Evolutionary conservation across 202 grass and related monocot species (phyloP), one percentile per base, ranked within the genome.

Genomic region (Setaria viridis): DNA sequence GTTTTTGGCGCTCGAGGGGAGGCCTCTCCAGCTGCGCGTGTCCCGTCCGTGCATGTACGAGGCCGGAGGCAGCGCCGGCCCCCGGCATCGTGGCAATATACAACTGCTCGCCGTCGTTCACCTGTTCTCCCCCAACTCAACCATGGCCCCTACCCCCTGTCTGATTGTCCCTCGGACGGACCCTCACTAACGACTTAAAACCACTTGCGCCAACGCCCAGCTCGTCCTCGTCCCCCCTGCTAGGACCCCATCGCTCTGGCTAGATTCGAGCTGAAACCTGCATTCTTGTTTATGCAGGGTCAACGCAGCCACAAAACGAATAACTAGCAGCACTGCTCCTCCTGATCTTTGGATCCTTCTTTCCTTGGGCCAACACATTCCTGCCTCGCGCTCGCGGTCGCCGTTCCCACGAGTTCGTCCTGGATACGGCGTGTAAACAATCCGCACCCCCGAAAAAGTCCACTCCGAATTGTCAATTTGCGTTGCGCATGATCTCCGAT

Each of bases 21-120:
- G 21, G 62, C 75, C 35, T 84, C 84, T 80, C 68, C 60, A 82
- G 78, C 88, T 50, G 66, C 79, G 73, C 72, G 50, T 67, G 72
- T 64, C 79, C 39, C 46, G 43, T 45, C 83, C 16, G 74, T 82
- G 84, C 75, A 87, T 87, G 75, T 48, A 90, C 79, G 13, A 19
- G 82, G 43, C 30, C 47, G 43, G 11, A 42, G n/a, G 16, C 76
- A 65, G 76, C 8, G 47, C 54, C 54, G 54, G 54, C 54, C 6
- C 7, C 79, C 55, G 62, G 66, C 88, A 78, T 57, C 72, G 87
- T 77, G 17, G 15, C 74, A 80, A 87, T 90, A 87, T 87, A 87
- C 74, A 74, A 87, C 37, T 53, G 39, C 74, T 69, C 58, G 9
- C 34, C 62, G 62, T 32, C 14, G 59, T 25, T 25, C 2, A 5